Conservation (phyloP, 208 protist genomes). For the Dictyostelium gargantuum region DNA sequence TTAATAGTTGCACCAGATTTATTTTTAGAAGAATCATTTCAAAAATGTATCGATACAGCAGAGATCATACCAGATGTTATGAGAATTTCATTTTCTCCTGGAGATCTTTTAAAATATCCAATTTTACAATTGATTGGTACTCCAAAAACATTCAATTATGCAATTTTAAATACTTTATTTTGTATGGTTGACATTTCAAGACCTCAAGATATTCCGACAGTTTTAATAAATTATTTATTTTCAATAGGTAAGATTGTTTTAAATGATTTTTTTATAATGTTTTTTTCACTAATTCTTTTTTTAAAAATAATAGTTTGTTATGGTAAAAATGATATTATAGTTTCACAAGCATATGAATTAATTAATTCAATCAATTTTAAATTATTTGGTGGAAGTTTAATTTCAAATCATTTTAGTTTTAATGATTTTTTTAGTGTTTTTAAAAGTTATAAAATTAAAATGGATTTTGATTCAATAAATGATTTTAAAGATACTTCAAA, state of each 20-base stretch:
- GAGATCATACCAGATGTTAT: background rate
- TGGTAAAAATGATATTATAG: background rate
- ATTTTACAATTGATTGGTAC: background rate
- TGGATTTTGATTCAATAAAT: background rate
- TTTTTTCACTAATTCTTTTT: too few relatives aligned
- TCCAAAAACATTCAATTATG: background rate
- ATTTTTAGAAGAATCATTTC: background rate
- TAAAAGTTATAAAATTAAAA: conserved; percentile 7
- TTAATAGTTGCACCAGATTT: background rate
- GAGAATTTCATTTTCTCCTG: too few relatives aligned
- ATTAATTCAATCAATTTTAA: background rate
- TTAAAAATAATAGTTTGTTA: background rate
- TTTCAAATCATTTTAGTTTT: background rate
- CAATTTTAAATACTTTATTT: background rate
- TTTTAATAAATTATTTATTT: background rate
- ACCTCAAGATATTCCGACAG: background rate
- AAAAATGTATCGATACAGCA: background rate
- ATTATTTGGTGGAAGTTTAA: background rate
- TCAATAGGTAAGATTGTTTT: background rate
- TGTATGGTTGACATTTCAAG: background rate
- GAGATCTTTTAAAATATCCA: background rate
- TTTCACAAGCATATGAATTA: background rate
- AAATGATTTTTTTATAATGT: too few relatives aligned
- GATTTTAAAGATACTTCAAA: background rate
- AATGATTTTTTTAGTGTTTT: conserved; percentile 1